phyloP scores from a whole-genome alignment of 208 protist genomes.

The Polymyxa betae region DNA sequence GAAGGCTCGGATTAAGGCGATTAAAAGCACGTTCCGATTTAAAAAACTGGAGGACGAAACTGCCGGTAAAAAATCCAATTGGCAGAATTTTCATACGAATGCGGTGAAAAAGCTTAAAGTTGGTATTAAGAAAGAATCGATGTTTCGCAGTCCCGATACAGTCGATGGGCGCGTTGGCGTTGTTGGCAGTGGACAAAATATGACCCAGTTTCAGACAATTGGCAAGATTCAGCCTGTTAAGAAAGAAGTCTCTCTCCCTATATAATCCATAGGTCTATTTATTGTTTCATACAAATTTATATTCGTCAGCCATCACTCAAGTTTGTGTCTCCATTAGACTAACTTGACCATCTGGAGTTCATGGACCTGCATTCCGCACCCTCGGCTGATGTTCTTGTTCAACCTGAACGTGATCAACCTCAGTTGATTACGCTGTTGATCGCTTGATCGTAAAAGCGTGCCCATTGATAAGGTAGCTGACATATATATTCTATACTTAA shows the following conservation, averaged over 20 bases:
- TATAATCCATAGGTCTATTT: too few relatives aligned
- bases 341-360: too few relatives aligned
- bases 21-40: constrained; percentile 19
- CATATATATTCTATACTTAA: too few relatives aligned
- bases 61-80: neutral
- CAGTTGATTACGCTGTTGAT: too few relatives aligned
- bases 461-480: too few relatives aligned
- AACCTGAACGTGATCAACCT: too few relatives aligned
- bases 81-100: neutral
- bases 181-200: constrained; percentile 27
- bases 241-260: neutral
- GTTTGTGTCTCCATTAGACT: too few relatives aligned
- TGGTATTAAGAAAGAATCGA: constrained; percentile 25
- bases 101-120: neutral
- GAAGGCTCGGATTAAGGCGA: constrained; percentile 27
- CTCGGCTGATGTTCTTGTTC: too few relatives aligned
- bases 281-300: too few relatives aligned
- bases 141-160: constrained; percentile 36
- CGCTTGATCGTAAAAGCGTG: too few relatives aligned
- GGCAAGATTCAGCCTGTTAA: neutral
- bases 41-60: constrained; percentile 35
- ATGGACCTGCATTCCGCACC: too few relatives aligned
- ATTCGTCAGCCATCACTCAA: too few relatives aligned
- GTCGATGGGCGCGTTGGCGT: constrained; percentile 41
- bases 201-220: neutral